Base-by-base conservation (phyloP, 1,284 basidiomycete species). In the Tilletia setariae region DNA sequence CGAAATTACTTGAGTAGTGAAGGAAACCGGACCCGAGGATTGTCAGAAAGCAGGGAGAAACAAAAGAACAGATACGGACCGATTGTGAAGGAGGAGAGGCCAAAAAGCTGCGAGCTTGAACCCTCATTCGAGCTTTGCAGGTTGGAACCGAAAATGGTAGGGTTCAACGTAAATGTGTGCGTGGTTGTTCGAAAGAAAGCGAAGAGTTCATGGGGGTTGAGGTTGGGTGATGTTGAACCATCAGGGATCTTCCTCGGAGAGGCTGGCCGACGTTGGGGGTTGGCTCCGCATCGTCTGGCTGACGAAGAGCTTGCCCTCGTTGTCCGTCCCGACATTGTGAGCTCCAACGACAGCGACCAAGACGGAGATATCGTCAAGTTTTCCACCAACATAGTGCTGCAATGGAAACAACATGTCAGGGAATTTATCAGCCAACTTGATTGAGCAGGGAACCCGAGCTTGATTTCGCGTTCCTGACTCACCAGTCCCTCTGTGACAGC, bases 401-500 rank as follows among this genome's bases (percentile, higher is more conserved):
- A n/a, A 64, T 35, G 19, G n/a, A n/a, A n/a, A n/a, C n/a, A n/a
- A n/a, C n/a, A 56, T 15, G n/a, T 11, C 64, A 53, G 21, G 51
- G 15, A 53, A 53, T 25, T 66, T 43, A 64, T n/a, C 19, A 44
- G 28, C 28, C 19, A 32, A 9, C 49, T 15, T 8, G 28, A 8
- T 19, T 19, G 23, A 7, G 35, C n/a, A 64, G 8, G 23, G 30
- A 42, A 11, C 25, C 15, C 21, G 6, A 40, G 4, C 43, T 21
- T 16, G 16, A 6, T 49, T 4, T 49, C 21, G 4, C 19, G 6
- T 49, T 3, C 40, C 28, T 44, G 28, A 63, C 56, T 61, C 35
- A 59, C 56, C 46, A 82, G 68, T 66, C 86, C 87, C 72, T 87
- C 85, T 70, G 86, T 86, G 64, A 85, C 85, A 8, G 86, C 86